phyloP scores from a whole-genome alignment of 108 stramenopile species.

The Discostella pseudostelligera region DNA sequence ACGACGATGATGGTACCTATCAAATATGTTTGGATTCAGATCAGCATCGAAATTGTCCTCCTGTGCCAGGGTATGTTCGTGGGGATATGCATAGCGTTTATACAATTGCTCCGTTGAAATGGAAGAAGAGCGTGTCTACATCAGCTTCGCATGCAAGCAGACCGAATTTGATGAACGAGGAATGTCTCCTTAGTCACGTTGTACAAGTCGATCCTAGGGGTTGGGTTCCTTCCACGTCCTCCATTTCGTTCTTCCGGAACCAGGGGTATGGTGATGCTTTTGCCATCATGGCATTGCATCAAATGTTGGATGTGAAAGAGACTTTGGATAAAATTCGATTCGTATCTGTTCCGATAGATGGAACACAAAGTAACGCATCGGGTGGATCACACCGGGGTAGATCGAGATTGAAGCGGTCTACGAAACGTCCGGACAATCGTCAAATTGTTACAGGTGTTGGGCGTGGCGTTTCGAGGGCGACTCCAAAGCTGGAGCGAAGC shows the following conservation, averaged over 20 bases:
- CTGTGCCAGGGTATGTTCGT: constrained; percentile 68
- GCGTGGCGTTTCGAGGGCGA: background rate
- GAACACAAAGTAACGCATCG: background rate
- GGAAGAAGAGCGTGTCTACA: constrained; percentile 19
- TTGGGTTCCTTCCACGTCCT: constrained; percentile 73
- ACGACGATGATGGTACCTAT: constrained; percentile 87
- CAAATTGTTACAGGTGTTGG: background rate
- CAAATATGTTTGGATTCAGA: constrained; percentile 81
- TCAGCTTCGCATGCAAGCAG: background rate
- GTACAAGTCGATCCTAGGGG: constrained; percentile 91
- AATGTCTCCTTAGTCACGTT: constrained; percentile 83
- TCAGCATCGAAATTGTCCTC: constrained; percentile 76
- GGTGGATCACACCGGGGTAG: background rate
- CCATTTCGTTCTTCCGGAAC: constrained; percentile 48
- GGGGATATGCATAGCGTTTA: constrained; percentile 84
- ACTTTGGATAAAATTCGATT: constrained; percentile 74
- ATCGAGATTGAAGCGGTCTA: background rate
- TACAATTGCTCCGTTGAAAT: constrained; percentile 72
- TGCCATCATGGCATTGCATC: constrained; percentile 74
- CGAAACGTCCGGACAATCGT: background rate
- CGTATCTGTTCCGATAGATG: constrained; percentile 48
- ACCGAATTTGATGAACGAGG: constrained; percentile 26
- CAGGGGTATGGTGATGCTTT: constrained; percentile 80
- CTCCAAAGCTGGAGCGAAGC: background rate
- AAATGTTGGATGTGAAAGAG: constrained; percentile 85